Conservation (phyloP, 2,329 filamentous ascomycete species). For the Fusarium caatingaense region DNA sequence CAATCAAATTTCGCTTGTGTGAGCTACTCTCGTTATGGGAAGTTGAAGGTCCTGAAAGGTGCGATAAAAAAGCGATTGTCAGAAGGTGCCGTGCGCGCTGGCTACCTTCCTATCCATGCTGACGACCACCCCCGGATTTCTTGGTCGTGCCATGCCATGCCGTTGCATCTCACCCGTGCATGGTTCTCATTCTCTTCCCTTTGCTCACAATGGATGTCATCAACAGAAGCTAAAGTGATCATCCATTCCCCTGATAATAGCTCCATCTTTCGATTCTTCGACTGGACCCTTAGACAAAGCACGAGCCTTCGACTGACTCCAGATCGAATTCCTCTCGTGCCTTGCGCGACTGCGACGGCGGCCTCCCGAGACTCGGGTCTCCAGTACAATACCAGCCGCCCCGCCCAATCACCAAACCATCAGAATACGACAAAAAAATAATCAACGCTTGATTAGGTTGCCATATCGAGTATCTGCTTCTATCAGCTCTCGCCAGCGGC, state of each 20-base stretch:
- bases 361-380: slow-evolving; percentile 40
- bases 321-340: slow-evolving; percentile 24
- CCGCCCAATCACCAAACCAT: slow-evolving; percentile 33
- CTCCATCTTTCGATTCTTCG: slow-evolving; percentile 15
- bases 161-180: slow-evolving; percentile 25
- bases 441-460: slow-evolving; percentile 22
- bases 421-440: slow-evolving; percentile 26
- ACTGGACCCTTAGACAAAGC: slow-evolving; percentile 18
- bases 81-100: slow-evolving; percentile 15
- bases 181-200: slow-evolving; percentile 14
- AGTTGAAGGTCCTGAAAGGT: slow-evolving; percentile 35
- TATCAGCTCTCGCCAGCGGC: slow-evolving; percentile 39
- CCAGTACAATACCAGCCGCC: slow-evolving; percentile 32
- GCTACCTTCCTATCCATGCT: slow-evolving; percentile 15
- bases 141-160: slow-evolving; percentile 33
- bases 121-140: slow-evolving; percentile 37
- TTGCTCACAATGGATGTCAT: slow-evolving; percentile 43
- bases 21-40: slow-evolving; percentile 15
- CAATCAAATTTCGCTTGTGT: slow-evolving; percentile 23
- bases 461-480: slow-evolving; percentile 27
- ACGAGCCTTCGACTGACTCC: slow-evolving; percentile 37
- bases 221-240: slow-evolving; percentile 21
- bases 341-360: slow-evolving; percentile 41
- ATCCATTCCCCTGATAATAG: slow-evolving; percentile 7
- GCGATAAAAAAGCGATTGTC: slow-evolving; percentile 33